Evolutionary conservation across 2,329 filamentous ascomycete genomes (phyloP).

Genomic region (Colletotrichum lindemuthianum): DNA sequence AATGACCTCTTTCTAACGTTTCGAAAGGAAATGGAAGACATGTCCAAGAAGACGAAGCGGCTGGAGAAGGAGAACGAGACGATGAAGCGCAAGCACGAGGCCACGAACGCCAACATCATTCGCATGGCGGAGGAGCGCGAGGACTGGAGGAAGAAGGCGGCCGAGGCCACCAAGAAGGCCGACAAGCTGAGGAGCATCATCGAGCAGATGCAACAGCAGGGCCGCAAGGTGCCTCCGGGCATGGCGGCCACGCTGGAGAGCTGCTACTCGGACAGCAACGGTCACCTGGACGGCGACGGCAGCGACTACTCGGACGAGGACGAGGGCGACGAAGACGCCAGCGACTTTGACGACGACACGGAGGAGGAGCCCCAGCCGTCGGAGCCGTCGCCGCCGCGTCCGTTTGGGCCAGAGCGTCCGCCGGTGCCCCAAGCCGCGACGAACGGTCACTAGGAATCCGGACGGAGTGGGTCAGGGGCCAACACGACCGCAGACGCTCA

Average conservation of each 20-base stretch:
- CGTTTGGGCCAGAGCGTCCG: conserved; percentile 60
- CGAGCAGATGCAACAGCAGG: conserved; percentile 95
- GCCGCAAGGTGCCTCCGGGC: conserved; percentile 77
- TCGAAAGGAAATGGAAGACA: conserved; percentile 99
- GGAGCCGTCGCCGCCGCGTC: conserved; percentile 49
- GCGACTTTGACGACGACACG: conserved; percentile 71
- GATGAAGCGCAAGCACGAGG: conserved; percentile 91
- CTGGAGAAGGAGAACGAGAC: conserved; percentile 96
- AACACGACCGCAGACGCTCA: conserved; percentile 2
- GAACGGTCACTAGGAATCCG: conserved; percentile 55
- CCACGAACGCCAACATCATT: conserved; percentile 92
- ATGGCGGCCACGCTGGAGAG: conserved; percentile 69
- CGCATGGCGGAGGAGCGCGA: conserved; percentile 97
- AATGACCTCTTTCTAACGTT: conserved; percentile 98
- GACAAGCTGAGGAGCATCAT: conserved; percentile 94
- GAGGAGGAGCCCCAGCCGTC: conserved; percentile 59
- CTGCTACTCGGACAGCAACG: conserved; percentile 64
- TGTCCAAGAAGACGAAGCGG: conserved; percentile 98
- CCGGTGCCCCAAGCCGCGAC: conserved; percentile 50
- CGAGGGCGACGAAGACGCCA: conserved; percentile 70
- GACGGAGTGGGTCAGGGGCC: conserved; percentile 26
- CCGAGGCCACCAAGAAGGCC: conserved; percentile 71
- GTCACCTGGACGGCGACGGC: conserved; percentile 63
- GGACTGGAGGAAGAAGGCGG: conserved; percentile 75
- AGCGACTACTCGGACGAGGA: conserved; percentile 74